A percentile compares a stretch with the other conserved stretches of the same genome.
Conservation (phyloP, 441 rosid species). For the Bocquillonia castaneifolia region DNA sequence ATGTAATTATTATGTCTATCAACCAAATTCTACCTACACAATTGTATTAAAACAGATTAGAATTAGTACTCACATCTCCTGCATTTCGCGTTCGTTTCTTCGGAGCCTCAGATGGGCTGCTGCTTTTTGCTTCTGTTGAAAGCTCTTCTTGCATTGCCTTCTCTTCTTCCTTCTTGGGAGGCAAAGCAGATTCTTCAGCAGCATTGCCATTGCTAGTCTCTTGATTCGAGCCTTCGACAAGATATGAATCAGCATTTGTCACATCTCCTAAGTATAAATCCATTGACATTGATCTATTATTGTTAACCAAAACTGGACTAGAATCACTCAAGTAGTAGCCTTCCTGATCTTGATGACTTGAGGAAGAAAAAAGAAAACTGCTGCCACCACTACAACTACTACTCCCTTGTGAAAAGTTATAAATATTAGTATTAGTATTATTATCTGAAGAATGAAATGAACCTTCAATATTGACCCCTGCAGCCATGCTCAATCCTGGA, state of each 20-base stretch:
- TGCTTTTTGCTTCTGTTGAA: constrained; percentile 26
- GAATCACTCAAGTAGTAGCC: constrained; percentile 32
- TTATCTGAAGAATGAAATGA: constrained; percentile 13
- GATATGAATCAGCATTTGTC: constrained; percentile 34
- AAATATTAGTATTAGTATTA: constrained; percentile 13
- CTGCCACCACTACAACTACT: constrained; percentile 25
- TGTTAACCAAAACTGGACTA: constrained; percentile 25
- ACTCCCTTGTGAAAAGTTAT: constrained; percentile 33
- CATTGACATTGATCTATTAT: constrained; percentile 27
- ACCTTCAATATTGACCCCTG: constrained; percentile 21
- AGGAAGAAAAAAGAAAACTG: constrained; percentile 24
- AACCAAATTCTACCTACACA: not conserved
- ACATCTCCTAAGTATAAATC: constrained; percentile 38
- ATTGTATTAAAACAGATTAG: not conserved
- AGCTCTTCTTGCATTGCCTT: constrained; percentile 4
- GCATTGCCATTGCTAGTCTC: constrained; percentile 32
- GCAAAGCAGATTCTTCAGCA: constrained; percentile 24
- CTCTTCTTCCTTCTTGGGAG: constrained; percentile 22
- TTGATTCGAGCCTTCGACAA: constrained; percentile 34
- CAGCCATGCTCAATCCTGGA: constrained; percentile 26
- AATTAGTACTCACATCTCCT: constrained; percentile 43
- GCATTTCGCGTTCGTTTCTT: constrained; percentile 48
- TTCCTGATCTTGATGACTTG: constrained; percentile 17
- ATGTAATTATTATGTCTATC: constrained; percentile 11
- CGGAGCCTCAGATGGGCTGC: constrained; percentile 30